A percentile compares a stretch with the other conserved stretches of the same genome.
These are phyloP conservation scores for Camellia granthamiana DNA, from an alignment of 148 eudicot species.

Conservation along the genomic window DNA sequence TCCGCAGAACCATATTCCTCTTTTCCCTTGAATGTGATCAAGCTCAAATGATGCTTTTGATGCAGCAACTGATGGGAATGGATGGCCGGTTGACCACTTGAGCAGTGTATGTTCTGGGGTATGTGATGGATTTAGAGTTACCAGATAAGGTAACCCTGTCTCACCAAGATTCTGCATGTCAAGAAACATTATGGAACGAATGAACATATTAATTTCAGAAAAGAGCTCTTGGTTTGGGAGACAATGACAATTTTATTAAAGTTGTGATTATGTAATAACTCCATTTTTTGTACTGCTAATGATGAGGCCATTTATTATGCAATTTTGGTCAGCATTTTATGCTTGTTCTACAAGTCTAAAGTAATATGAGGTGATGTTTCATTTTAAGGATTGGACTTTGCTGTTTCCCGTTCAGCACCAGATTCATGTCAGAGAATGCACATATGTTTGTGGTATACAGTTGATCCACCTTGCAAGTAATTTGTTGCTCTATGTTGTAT, in stretches of 20 bases:
- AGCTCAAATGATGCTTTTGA: slow-evolving; percentile 78
- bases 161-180: slow-evolving; percentile 62
- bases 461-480: not conserved
- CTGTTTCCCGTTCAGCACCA: not conserved
- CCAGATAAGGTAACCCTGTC: slow-evolving; percentile 58
- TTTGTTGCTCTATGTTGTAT: not conserved
- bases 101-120: slow-evolving; percentile 62
- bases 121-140: slow-evolving; percentile 77
- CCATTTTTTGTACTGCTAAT: not conserved
- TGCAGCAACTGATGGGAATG: slow-evolving; percentile 89
- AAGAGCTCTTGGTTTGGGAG: not conserved
- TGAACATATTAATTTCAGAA: not conserved
- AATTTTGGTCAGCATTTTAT: not conserved
- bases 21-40: slow-evolving; percentile 74
- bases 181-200: slow-evolving; percentile 10
- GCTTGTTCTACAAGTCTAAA: not conserved
- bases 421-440: not conserved
- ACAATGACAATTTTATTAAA: no score
- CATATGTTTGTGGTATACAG: not conserved
- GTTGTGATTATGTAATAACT: not conserved
- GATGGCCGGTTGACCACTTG: slow-evolving; percentile 88
- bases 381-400: not conserved
- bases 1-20: slow-evolving; percentile 98
- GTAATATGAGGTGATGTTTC: not conserved
- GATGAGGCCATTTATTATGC: not conserved